Percentiles rank a stretch among this genome's conserved stretches.
Evolutionary conservation across 2,329 filamentous ascomycete genomes (phyloP).

Genomic region (Zymoseptoria brevis): DNA sequence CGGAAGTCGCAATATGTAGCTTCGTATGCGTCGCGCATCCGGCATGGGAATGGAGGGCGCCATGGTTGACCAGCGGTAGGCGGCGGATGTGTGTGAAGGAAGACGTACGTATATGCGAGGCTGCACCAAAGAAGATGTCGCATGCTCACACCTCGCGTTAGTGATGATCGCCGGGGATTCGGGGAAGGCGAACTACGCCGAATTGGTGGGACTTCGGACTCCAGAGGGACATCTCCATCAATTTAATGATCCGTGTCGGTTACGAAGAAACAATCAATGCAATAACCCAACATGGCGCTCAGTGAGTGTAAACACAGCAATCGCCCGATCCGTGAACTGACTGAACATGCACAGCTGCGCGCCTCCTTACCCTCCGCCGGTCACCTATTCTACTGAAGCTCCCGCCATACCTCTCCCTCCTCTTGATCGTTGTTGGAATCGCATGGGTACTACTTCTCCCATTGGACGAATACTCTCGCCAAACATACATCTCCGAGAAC

Average conservation of each 20-base stretch:
- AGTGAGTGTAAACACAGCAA: too few relatives aligned
- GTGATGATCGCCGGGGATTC: background rate
- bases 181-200: background rate
- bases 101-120: background rate
- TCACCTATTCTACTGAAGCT: slow-evolving; percentile 76
- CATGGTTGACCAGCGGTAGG: background rate
- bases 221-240: background rate
- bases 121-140: background rate
- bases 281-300: slow-evolving; percentile 21
- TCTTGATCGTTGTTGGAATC: slow-evolving; percentile 78
- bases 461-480: slow-evolving; percentile 79
- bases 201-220: background rate
- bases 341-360: slow-evolving; percentile 29
- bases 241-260: background rate
- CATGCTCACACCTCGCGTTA: slow-evolving; percentile 1
- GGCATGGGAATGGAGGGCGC: slow-evolving; percentile 37
- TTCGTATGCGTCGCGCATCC: slow-evolving; percentile 65
- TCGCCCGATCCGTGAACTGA: background rate
- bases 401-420: slow-evolving; percentile 76
- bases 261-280: slow-evolving; percentile 1
- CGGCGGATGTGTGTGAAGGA: background rate
- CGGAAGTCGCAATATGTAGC: slow-evolving; percentile 77
- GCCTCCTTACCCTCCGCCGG: slow-evolving; percentile 63
- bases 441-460: slow-evolving; percentile 86
- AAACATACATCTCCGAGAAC: slow-evolving; percentile 96